phyloP scores from a whole-genome alignment of 2,329 filamentous ascomycete genomes.

The Metarhizium rileyi region DNA sequence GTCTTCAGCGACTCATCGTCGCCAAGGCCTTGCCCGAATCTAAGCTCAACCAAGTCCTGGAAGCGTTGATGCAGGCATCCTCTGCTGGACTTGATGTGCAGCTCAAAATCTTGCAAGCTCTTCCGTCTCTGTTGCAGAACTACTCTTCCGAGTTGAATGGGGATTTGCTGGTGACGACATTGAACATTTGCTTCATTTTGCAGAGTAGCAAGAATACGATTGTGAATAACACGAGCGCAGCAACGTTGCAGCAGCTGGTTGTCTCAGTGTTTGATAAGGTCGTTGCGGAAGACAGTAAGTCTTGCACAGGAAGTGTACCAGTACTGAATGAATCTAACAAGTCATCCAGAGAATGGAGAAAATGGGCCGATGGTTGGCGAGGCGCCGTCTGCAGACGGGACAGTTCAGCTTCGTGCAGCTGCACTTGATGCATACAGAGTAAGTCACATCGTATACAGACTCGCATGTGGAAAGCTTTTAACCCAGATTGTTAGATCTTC shows the following conservation, averaged over 20 bases:
- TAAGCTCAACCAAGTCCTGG: constrained; percentile 75
- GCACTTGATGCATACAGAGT: constrained; percentile 79
- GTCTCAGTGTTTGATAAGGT: constrained; percentile 92
- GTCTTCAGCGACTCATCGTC: constrained; percentile 80
- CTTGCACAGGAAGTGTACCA: too few relatives aligned
- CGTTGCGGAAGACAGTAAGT: constrained; percentile 65
- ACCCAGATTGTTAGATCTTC: constrained; percentile 50
- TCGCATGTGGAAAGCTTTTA: constrained; percentile 6
- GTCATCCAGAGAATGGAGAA: constrained; percentile 27
- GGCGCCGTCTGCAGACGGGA: constrained; percentile 55
- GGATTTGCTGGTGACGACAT: constrained; percentile 66
- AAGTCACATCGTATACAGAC: constrained; percentile 12
- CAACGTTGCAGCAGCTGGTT: constrained; percentile 90
- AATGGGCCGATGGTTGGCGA: constrained; percentile 54
- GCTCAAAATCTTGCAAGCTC: constrained; percentile 85
- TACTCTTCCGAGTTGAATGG: constrained; percentile 75
- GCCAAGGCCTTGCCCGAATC: constrained; percentile 68
- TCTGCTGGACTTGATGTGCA: constrained; percentile 80
- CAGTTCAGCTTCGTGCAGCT: constrained; percentile 59
- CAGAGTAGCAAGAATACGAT: constrained; percentile 88
- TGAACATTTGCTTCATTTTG: constrained; percentile 86
- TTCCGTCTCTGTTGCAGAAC: constrained; percentile 84
- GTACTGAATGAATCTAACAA: not conserved
- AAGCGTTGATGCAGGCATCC: constrained; percentile 78
- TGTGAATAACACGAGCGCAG: constrained; percentile 90